Conservation (phyloP, 352 stramenopile species). For the Globisporangium nodosum region DNA sequence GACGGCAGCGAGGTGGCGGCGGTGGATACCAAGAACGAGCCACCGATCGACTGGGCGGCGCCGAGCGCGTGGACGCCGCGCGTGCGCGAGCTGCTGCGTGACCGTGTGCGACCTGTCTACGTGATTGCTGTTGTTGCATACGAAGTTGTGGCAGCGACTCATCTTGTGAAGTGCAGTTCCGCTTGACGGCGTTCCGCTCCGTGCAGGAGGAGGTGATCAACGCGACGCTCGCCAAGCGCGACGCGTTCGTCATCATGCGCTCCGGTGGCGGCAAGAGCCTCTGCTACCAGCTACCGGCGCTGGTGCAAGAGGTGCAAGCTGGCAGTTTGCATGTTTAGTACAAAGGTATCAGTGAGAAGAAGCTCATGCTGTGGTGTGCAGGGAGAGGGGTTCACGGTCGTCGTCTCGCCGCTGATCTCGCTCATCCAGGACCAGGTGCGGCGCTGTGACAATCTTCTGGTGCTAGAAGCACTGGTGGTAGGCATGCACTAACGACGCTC, state of each 20-base stretch:
- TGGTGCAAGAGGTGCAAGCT: slow-evolving; percentile 49
- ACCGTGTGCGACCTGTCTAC: slow-evolving; percentile 10
- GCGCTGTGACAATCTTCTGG: not conserved
- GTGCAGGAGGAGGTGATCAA: slow-evolving; percentile 92
- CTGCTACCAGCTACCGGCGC: slow-evolving; percentile 87
- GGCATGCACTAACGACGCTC: not conserved
- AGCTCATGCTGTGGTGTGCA: slow-evolving; percentile 3
- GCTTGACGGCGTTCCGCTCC: slow-evolving; percentile 78
- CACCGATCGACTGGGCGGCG: slow-evolving; percentile 28
- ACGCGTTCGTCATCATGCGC: slow-evolving; percentile 92
- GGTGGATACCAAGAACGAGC: not conserved
- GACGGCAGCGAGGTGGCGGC: slow-evolving; percentile 5
- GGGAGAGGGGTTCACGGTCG: slow-evolving; percentile 76
- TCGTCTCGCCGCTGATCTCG: slow-evolving; percentile 90
- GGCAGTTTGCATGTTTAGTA: not conserved
- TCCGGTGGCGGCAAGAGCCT: slow-evolving; percentile 85
- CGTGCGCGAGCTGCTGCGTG: slow-evolving; percentile 24
- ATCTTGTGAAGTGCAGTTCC: slow-evolving; percentile 41
- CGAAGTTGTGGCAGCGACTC: not conserved
- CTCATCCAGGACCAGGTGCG: slow-evolving; percentile 90
- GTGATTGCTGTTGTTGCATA: not conserved
- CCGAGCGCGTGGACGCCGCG: slow-evolving; percentile 37
- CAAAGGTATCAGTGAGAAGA: not conserved
- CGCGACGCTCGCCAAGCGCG: slow-evolving; percentile 76
- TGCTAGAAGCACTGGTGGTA: not conserved